Evolutionary conservation across 2,329 filamentous ascomycete species (phyloP).

Genomic region (Huntiella savannae): DNA sequence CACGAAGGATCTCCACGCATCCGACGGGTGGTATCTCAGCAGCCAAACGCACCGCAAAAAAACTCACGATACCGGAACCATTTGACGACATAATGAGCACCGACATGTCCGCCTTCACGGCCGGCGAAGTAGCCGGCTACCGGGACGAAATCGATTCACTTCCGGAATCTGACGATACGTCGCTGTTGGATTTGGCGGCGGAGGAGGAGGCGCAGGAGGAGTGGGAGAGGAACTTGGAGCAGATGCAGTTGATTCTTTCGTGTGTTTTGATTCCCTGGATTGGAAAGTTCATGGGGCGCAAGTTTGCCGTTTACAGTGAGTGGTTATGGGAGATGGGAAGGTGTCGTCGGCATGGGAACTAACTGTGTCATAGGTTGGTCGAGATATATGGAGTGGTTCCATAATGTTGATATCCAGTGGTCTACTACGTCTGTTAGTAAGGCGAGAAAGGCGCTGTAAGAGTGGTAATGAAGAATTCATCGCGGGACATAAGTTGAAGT

Average conservation of each 20-base stretch:
- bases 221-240: slow-evolving; percentile 87
- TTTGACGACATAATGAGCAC: too few species aligned
- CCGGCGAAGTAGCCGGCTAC: slow-evolving; percentile 24
- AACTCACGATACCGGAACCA: too few species aligned
- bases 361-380: slow-evolving; percentile 47
- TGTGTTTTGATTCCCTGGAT: slow-evolving; percentile 90
- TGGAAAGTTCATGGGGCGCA: slow-evolving; percentile 86
- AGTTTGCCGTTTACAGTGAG: slow-evolving; percentile 92
- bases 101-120: too few species aligned
- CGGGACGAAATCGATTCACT: slow-evolving; percentile 44
- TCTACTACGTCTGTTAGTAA: slow-evolving; percentile 45
- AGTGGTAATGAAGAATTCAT: background rate
- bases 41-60: too few species aligned
- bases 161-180: slow-evolving; percentile 31
- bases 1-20: too few species aligned
- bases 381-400: slow-evolving; percentile 87
- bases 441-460: slow-evolving; percentile 30
- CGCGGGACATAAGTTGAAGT: background rate
- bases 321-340: background rate
- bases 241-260: slow-evolving; percentile 77
- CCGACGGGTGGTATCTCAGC: too few species aligned
- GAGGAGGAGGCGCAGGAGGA: slow-evolving; percentile 79
- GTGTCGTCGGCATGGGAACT: background rate
- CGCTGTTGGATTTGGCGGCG: slow-evolving; percentile 32
- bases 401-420: slow-evolving; percentile 52